Base-by-base conservation (phyloP, 441 rosid genomes). In the Capsella rubella region DNA sequence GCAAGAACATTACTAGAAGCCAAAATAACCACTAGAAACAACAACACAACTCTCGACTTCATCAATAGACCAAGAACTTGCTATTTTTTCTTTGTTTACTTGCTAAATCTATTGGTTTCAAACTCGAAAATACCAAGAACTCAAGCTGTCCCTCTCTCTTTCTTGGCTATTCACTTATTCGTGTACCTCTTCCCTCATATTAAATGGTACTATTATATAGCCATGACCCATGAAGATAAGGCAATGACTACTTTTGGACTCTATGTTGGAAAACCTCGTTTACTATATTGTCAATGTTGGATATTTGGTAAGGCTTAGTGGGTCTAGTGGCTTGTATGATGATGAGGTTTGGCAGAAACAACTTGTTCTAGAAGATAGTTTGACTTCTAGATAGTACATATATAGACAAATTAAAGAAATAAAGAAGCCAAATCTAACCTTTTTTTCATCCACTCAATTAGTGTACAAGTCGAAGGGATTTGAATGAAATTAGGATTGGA, bases 291-390 rank as follows among this genome's bases (percentile, higher is more conserved):
- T 34, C 14, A 13, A 42, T 40, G 14, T 34, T 8, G 62, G 3
- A 34, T 34, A 13, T 18, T 16, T 58, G 13, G 28, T 57, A 34
- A 34, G 14, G 43, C 11, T 15, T 34, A 56, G 45, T 35, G 63
- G 63, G 45, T 57, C 29, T 16, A 35, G 63, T 57, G 63, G 45
- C 29, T 35, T 57, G 63, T 57, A 58, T 58, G 8, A 58, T 58
- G 46, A 21, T 21, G 25, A 21, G 27, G 29, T 58, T 35, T 58
- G 15, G 46, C 35, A 57, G n/a, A 11, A 2, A 16, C 29, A 35
- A 16, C 45, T 35, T 32, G 3, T 15, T 28, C 34, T 12, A 15
- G 61, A 32, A 34, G 14, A 34, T 16, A 6, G n/a, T 35, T 57
- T 34, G 62, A 57, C 62, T 57, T 57, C 61, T 56, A 16, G 25